Percentiles rank a stretch among this genome's conserved stretches.
Evolutionary conservation across 2,329 filamentous ascomycete species (phyloP).

Genomic region (Thielaviopsis punctulata): DNA sequence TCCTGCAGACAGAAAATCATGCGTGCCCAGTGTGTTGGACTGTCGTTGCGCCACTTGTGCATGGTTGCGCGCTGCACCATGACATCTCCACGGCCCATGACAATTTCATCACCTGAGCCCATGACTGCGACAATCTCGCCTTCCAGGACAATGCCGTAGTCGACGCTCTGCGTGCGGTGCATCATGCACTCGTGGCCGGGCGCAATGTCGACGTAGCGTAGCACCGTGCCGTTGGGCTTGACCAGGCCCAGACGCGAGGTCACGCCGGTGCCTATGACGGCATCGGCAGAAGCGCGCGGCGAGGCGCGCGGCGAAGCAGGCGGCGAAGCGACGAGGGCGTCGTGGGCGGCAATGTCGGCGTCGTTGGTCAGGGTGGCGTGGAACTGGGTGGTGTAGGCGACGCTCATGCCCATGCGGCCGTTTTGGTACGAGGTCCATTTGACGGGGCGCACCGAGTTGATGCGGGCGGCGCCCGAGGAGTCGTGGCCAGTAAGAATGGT

Average conservation of each 20-base stretch:
- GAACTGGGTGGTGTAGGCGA: conserved; percentile 27
- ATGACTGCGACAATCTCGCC: conserved; percentile 33
- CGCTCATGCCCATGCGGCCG: conserved; percentile 21
- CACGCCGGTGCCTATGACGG: not conserved
- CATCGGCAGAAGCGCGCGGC: not conserved
- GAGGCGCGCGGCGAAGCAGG: conserved; percentile 10
- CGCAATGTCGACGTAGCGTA: conserved; percentile 31
- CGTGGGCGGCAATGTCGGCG: conserved; percentile 24
- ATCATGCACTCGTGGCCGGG: conserved; percentile 24
- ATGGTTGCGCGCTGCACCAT: conserved; percentile 37
- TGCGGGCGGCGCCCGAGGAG: conserved; percentile 10
- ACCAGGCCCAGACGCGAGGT: conserved; percentile 14
- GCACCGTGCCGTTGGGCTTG: conserved; percentile 24
- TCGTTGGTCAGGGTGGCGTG: conserved; percentile 24
- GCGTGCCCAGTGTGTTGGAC: conserved; percentile 28
- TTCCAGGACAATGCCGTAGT: conserved; percentile 38
- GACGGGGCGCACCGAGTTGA: conserved; percentile 13
- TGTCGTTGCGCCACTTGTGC: conserved; percentile 35
- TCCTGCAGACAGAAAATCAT: conserved; percentile 28
- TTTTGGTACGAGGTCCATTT: conserved; percentile 17
- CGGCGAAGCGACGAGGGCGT: conserved; percentile 18
- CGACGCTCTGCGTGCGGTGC: conserved; percentile 36
- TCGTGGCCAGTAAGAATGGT: conserved; percentile 12
- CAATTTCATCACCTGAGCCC: conserved; percentile 30
- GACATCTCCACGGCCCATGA: conserved; percentile 34